These are phyloP conservation scores for Aotearoamyces nothofagi DNA, from an alignment of 2,329 filamentous ascomycete genomes.

Conservation along the genomic window DNA sequence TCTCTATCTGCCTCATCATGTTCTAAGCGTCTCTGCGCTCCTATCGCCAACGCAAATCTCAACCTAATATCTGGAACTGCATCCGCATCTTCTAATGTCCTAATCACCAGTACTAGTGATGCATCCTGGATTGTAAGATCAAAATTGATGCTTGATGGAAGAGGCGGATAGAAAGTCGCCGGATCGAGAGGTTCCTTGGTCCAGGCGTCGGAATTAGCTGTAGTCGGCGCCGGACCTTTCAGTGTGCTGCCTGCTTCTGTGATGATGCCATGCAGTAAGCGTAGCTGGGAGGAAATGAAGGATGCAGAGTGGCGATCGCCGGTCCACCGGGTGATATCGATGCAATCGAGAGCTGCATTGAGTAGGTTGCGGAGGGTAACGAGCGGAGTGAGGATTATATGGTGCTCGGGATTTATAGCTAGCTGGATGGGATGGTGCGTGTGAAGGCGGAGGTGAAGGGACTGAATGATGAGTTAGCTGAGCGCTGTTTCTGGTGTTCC, in stretches of 20 bases:
- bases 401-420: conserved; percentile 24
- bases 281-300: conserved; percentile 39
- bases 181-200: conserved; percentile 10
- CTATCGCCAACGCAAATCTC: conserved; percentile 56
- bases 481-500: neutral
- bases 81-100: conserved; percentile 53
- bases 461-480: conserved; percentile 27
- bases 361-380: conserved; percentile 61
- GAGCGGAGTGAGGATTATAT: conserved; percentile 51
- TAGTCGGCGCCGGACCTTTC: conserved; percentile 31
- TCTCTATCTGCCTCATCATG: conserved; percentile 70
- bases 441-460: conserved; percentile 61
- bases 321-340: conserved; percentile 62
- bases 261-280: conserved; percentile 38
- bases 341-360: conserved; percentile 69
- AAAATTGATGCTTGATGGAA: conserved; percentile 58
- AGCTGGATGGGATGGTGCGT: conserved; percentile 35
- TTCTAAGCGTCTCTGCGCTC: conserved; percentile 44
- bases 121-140: conserved; percentile 57
- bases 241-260: conserved; percentile 34
- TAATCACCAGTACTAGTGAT: conserved; percentile 51
- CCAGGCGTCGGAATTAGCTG: conserved; percentile 4
- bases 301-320: conserved; percentile 39
- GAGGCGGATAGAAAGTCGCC: conserved; percentile 41
- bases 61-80: conserved; percentile 44